Evolutionary conservation across 2,329 filamentous ascomycete species (phyloP), one percentile per base, ranked within the genome.

Genomic region (Cladophialophora yegresii): DNA sequence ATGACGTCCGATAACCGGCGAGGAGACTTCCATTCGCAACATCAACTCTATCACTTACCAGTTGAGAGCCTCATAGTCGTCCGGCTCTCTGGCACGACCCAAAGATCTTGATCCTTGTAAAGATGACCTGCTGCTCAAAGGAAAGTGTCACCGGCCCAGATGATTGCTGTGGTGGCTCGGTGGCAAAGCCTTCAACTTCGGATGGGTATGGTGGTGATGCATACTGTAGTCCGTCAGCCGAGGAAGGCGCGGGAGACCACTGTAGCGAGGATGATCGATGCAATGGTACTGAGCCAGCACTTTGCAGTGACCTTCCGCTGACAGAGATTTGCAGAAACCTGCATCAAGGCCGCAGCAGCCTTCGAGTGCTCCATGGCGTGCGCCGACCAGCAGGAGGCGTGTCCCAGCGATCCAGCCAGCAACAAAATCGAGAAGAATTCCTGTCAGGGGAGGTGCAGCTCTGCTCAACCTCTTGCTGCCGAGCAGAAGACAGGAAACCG

Each of bases 261-360:
- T 66, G 64, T 16, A 53, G 30, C 53, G 53, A 60, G 60, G 60
- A 66, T 28, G 64, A 63, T 47, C 54, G 51, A 56, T 66, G 64
- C 49, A 32, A 66, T 53, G 64, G 64, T 66, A 47, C 50, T 28
- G 22, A 28, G 33, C 12, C 26, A 51, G 26, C 8, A 50, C 43
- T 23, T n/a, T 23, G 9, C 16, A 20, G 4, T n/a, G 36, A 20
- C 16, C 36, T 16, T 16, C 20, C 16, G 32, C 60, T 66, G 36
- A 66, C 61, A 5, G 47, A 58, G 32, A 49, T 36, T 3, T 54
- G 26, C 40, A 66, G 64, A 66, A 53, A 62, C 54, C 20, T 66
- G 64, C 36, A 59, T 66, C 55, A 63, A 62, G 23, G 55, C 60
- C 55, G 64, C 60, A 16, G 64, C 64, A 28, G 59, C 64, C 3